These are phyloP conservation scores for Euphrasia arctica DNA, from an alignment of 305 asterid species.

Conservation along the genomic window DNA sequence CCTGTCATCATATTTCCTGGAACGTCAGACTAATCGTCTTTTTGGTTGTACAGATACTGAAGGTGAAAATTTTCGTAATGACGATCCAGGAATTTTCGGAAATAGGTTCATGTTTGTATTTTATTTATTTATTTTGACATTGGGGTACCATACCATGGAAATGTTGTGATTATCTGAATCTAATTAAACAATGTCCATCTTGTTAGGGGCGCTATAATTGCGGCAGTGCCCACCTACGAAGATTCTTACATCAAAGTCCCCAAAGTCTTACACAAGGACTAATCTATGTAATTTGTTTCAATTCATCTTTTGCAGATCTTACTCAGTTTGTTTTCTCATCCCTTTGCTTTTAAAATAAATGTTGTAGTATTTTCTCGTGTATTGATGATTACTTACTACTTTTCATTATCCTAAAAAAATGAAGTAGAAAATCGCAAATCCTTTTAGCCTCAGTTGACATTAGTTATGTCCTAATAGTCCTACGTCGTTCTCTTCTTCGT, in stretches of 20 bases:
- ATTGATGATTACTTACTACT: too few relatives aligned
- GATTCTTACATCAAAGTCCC: slow-evolving; percentile 48
- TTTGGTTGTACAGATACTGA: slow-evolving; percentile 39
- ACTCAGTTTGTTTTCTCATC: too few relatives aligned
- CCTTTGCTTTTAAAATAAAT: too few relatives aligned
- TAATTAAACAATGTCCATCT: background rate
- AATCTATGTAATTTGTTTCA: too few relatives aligned
- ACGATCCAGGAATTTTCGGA: slow-evolving; percentile 41
- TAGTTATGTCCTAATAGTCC: too few relatives aligned
- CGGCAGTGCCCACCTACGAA: slow-evolving; percentile 67
- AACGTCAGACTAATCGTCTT: background rate
- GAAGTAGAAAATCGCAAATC: too few relatives aligned
- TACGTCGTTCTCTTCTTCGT: too few relatives aligned
- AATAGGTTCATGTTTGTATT: slow-evolving; percentile 32
- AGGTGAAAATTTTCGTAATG: slow-evolving; percentile 39
- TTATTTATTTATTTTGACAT: background rate
- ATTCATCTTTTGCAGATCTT: too few relatives aligned
- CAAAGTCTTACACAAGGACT: slow-evolving; percentile 39
- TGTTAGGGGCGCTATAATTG: slow-evolving; percentile 62
- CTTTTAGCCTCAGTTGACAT: too few relatives aligned
- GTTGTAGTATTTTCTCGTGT: too few relatives aligned
- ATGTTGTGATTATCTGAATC: background rate
- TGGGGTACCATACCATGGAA: too few relatives aligned
- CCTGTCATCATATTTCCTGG: background rate
- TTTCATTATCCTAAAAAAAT: too few relatives aligned